A percentile compares a stretch with the other conserved stretches of the same genome.
Conservation (phyloP, 768 basidiomycete genomes). For the Lepiota brunneoincarnata region DNA sequence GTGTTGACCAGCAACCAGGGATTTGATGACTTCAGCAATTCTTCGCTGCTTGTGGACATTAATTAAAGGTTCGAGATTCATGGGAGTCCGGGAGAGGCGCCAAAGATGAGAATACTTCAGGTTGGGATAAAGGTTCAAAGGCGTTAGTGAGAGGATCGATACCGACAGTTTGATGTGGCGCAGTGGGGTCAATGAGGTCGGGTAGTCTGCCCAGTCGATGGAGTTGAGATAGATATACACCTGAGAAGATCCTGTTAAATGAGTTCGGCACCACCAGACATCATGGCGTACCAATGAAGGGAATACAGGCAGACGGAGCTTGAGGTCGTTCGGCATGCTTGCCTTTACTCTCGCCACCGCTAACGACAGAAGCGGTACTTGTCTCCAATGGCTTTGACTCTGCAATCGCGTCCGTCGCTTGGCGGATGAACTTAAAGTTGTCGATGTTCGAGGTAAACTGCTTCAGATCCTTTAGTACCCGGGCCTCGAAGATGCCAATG, state of each 20-base stretch:
- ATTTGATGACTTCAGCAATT: constrained; percentile 78
- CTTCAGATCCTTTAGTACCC: constrained; percentile 72
- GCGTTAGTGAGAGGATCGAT: constrained; percentile 60
- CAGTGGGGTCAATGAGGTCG: constrained; percentile 80
- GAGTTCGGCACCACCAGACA: neutral
- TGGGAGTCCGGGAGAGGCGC: constrained; percentile 69
- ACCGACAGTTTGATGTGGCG: constrained; percentile 64
- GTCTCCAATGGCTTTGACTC: constrained; percentile 63
- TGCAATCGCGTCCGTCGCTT: constrained; percentile 58
- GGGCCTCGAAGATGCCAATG: constrained; percentile 66
- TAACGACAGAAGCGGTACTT: constrained; percentile 49
- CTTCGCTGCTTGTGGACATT: constrained; percentile 87
- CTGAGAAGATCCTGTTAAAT: constrained; percentile 31
- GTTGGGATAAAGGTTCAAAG: constrained; percentile 69
- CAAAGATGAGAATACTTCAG: constrained; percentile 76
- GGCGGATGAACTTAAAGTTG: constrained; percentile 75
- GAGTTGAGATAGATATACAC: constrained; percentile 75
- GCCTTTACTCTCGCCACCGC: constrained; percentile 38
- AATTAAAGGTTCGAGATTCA: constrained; percentile 82
- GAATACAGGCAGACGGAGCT: constrained; percentile 61
- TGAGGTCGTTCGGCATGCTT: constrained; percentile 36
- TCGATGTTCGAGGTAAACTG: constrained; percentile 58
- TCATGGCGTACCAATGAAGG: constrained; percentile 67
- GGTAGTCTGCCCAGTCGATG: constrained; percentile 64
- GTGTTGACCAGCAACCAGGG: constrained; percentile 79